A percentile compares a stretch with the other conserved stretches of the same genome.
Conservation (phyloP, 2,329 filamentous ascomycete species). For the Trichophyton mentagrophytes region DNA sequence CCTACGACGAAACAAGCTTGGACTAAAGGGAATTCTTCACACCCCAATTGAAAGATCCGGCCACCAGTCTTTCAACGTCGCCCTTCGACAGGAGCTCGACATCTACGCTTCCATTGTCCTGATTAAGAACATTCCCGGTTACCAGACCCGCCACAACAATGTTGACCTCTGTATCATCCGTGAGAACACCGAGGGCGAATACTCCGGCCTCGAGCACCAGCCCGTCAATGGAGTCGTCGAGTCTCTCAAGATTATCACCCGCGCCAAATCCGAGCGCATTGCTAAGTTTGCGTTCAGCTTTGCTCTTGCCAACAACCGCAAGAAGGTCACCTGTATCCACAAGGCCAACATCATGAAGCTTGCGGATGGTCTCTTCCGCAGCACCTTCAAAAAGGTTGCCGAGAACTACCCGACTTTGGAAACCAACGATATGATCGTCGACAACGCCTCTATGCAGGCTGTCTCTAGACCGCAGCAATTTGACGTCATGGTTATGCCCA, state of each 20-base stretch:
- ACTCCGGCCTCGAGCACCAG: slow-evolving; percentile 97
- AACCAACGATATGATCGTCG: slow-evolving; percentile 99
- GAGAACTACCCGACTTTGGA: slow-evolving; percentile 93
- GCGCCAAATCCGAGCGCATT: slow-evolving; percentile 97
- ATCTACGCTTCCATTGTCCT: slow-evolving; percentile 97
- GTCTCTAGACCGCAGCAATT: slow-evolving; percentile 95
- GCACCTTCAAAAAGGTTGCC: slow-evolving; percentile 84
- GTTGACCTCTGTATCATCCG: slow-evolving; percentile 99
- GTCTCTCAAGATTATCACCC: slow-evolving; percentile 99
- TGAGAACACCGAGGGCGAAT: slow-evolving; percentile 99
- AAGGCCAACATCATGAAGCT: slow-evolving; percentile 99
- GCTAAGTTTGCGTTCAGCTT: slow-evolving; percentile 98
- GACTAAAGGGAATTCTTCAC: slow-evolving; percentile 96
- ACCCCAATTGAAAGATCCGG: slow-evolving; percentile 93
- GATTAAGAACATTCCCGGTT: slow-evolving; percentile 99
- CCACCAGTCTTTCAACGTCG: slow-evolving; percentile 99
- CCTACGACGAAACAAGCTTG: slow-evolving; percentile 95
- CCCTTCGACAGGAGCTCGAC: slow-evolving; percentile 96
- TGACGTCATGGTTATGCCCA: slow-evolving; percentile 99
- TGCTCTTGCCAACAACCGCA: slow-evolving; percentile 93
- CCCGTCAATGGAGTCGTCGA: slow-evolving; percentile 92
- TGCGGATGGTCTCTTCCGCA: slow-evolving; percentile 95
- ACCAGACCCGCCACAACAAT: slow-evolving; percentile 91
- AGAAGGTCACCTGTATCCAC: slow-evolving; percentile 99
- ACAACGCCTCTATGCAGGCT: slow-evolving; percentile 99